A percentile compares a stretch with the other conserved stretches of the same genome.
Conservation (phyloP, 805 yeast species). For the Wickerhamiella sorbophila region DNA sequence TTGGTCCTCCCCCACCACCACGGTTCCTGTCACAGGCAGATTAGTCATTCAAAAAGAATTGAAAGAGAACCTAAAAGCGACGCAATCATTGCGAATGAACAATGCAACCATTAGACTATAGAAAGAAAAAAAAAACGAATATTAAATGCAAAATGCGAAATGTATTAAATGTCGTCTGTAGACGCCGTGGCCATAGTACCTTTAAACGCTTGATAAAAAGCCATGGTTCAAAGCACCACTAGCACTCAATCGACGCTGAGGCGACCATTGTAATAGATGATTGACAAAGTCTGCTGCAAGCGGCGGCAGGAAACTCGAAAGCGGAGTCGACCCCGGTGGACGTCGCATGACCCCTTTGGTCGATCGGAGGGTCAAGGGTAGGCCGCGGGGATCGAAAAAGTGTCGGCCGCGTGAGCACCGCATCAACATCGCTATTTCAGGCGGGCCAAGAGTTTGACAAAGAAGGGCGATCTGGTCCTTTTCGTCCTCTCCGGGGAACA, state of each 20-base stretch:
- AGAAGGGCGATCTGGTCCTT: conserved; percentile 80
- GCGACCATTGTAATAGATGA: conserved; percentile 55
- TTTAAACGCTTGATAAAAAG: conserved; percentile 20
- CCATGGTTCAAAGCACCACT: conserved; percentile 27
- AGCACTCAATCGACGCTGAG: conserved; percentile 35
- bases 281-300: conserved; percentile 32
- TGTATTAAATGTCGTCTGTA: no score
- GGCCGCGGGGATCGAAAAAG: conserved; percentile 27
- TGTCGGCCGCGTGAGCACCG: conserved; percentile 24
- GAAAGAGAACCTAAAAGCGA: no score
- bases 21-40: no score
- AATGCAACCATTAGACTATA: no score
- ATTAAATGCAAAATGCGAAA: no score
- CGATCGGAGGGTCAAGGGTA: conserved; percentile 18
- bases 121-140: no score
- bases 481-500: conserved; percentile 91
- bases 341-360: conserved; percentile 12
- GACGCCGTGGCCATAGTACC: no score
- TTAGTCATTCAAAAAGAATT: no score
- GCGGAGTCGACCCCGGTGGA: conserved; percentile 13
- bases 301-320: conserved; percentile 8
- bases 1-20: no score
- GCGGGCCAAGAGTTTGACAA: conserved; percentile 82
- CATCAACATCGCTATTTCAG: conserved; percentile 33
- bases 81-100: no score